Percentiles rank a stretch among this genome's conserved stretches.
Conservation (phyloP, 257 asterid species). For the Solanum peruvianum region DNA sequence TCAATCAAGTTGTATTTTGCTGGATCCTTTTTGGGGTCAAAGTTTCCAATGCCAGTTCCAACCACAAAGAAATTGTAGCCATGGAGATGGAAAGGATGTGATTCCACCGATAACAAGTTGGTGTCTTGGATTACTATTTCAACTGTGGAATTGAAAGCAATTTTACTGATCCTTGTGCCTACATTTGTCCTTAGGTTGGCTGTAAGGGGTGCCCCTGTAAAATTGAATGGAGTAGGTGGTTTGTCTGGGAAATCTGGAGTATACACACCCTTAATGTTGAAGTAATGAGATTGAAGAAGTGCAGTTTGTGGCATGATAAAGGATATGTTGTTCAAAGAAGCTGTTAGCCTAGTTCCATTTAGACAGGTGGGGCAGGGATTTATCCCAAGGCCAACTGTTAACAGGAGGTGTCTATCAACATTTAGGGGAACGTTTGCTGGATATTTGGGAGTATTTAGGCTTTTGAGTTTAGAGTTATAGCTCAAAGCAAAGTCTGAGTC, state of each 20-base stretch:
- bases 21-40: slow-evolving; percentile 38
- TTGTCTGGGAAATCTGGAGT: slow-evolving; percentile 21
- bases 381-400: slow-evolving; percentile 39
- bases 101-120: slow-evolving; percentile 44
- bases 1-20: slow-evolving; percentile 46
- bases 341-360: slow-evolving; percentile 16
- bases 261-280: slow-evolving; percentile 8
- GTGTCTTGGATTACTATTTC: slow-evolving; percentile 66
- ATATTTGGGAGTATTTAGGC: slow-evolving; percentile 24
- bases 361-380: slow-evolving; percentile 37
- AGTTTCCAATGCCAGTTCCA: slow-evolving; percentile 63
- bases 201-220: slow-evolving; percentile 57
- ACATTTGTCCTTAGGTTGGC: slow-evolving; percentile 36
- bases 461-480: slow-evolving; percentile 26
- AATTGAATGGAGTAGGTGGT: slow-evolving; percentile 21
- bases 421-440: slow-evolving; percentile 49
- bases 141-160: slow-evolving; percentile 52
- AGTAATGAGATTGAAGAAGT: slow-evolving; percentile 27
- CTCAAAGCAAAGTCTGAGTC: slow-evolving; percentile 27
- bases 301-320: slow-evolving; percentile 15
- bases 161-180: slow-evolving; percentile 38
- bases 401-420: slow-evolving; percentile 35
- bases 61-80: slow-evolving; percentile 72
- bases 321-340: slow-evolving; percentile 24
- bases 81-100: slow-evolving; percentile 83